Conservation (phyloP, 1,284 basidiomycete genomes). For the Sporisorium reilianum region DNA sequence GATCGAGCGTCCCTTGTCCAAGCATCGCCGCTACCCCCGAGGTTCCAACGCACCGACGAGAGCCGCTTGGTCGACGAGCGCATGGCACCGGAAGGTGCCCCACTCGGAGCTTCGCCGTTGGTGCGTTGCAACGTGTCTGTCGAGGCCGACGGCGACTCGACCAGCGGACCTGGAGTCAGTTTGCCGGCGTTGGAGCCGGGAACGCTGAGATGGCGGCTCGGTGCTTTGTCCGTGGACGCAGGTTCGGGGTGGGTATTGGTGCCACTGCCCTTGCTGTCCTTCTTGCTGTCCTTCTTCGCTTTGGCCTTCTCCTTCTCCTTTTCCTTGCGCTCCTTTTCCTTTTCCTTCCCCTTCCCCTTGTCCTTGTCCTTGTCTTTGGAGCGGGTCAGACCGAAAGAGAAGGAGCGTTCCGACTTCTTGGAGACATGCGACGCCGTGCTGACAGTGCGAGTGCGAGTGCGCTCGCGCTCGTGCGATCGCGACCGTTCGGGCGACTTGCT, state of each 20-base stretch:
- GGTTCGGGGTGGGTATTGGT: slow-evolving; percentile 16
- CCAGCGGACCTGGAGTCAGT: slow-evolving; percentile 9
- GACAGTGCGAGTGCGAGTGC: slow-evolving; percentile 25
- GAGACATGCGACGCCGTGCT: slow-evolving; percentile 33
- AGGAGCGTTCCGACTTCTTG: slow-evolving; percentile 45
- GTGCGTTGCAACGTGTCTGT: slow-evolving; percentile 20
- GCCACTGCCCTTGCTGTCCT: slow-evolving; percentile 9
- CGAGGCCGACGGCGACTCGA: slow-evolving; percentile 34
- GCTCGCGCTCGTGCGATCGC: not conserved
- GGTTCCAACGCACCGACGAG: slow-evolving; percentile 44
- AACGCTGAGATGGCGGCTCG: slow-evolving; percentile 18
- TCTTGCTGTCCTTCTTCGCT: slow-evolving; percentile 11
- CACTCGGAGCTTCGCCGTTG: slow-evolving; percentile 16
- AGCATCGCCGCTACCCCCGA: slow-evolving; percentile 20
- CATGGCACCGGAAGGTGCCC: not conserved
- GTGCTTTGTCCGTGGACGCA: slow-evolving; percentile 6
- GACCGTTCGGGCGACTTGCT: slow-evolving; percentile 19
- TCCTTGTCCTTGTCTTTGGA: slow-evolving; percentile 35
- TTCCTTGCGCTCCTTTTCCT: slow-evolving; percentile 10
- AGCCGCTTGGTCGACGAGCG: slow-evolving; percentile 20
- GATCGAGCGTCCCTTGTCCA: not conserved
- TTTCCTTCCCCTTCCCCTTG: slow-evolving; percentile 17
- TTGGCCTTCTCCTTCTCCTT: slow-evolving; percentile 16
- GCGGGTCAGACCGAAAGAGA: slow-evolving; percentile 27
- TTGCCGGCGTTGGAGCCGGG: slow-evolving; percentile 10